A percentile compares a stretch with the other conserved stretches of the same genome.
These are phyloP conservation scores for Fusarium neocosmosporiellum DNA, from an alignment of 2,329 filamentous ascomycete species.

Conservation along the genomic window DNA sequence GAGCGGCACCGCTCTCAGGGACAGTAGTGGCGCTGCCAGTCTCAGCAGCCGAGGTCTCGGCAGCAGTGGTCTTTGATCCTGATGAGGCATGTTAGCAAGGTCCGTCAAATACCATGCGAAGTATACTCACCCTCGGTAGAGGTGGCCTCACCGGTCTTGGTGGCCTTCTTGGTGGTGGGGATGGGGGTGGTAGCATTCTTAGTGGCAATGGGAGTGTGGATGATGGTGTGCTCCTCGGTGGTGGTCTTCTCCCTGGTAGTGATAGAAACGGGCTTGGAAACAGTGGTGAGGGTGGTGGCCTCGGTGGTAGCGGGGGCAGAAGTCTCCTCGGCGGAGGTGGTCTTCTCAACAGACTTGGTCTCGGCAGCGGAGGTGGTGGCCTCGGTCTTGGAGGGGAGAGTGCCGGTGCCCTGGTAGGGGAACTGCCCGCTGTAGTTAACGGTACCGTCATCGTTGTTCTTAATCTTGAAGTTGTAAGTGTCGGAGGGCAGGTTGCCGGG, in stretches of 20 bases:
- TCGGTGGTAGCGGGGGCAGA: slow-evolving; percentile 22
- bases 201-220: slow-evolving; percentile 27
- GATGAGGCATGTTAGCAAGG: not conserved
- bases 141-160: not conserved
- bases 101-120: rapidly evolving
- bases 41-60: not conserved
- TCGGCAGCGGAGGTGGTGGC: slow-evolving; percentile 19
- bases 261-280: slow-evolving; percentile 25
- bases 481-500: slow-evolving; percentile 43
- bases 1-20: slow-evolving; percentile 45
- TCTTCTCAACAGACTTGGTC: slow-evolving; percentile 17
- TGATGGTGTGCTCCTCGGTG: slow-evolving; percentile 22
- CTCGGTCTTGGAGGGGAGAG: slow-evolving; percentile 22
- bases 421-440: slow-evolving; percentile 51
- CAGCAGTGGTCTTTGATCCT: slow-evolving; percentile 12
- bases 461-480: slow-evolving; percentile 51
- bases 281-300: slow-evolving; percentile 32
- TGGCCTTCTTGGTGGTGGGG: slow-evolving; percentile 21
- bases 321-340: slow-evolving; percentile 10
- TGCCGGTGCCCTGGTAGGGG: slow-evolving; percentile 42
- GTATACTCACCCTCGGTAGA: slow-evolving; percentile 9
- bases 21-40: slow-evolving; percentile 37
- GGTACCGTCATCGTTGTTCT: slow-evolving; percentile 39
- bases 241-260: slow-evolving; percentile 20
- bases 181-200: slow-evolving; percentile 30